A percentile compares a stretch with the other conserved stretches of the same genome.
Evolutionary conservation across 306 rosid genomes (phyloP).

Genomic region (Malus fusca): DNA sequence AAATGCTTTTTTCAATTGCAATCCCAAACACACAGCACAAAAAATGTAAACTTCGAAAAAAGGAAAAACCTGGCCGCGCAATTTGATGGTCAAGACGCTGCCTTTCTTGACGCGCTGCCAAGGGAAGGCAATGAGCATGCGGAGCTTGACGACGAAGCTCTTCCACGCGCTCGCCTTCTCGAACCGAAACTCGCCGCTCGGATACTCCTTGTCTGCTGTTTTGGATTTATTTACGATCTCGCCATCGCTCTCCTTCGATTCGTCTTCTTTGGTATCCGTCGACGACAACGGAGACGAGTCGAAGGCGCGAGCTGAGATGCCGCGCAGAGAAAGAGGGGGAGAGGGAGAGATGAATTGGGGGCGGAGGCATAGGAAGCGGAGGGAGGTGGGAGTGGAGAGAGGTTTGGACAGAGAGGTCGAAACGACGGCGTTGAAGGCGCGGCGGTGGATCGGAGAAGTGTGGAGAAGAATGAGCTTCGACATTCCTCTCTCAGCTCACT

Average conservation of each 20-base stretch:
- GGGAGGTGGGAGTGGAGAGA: neutral
- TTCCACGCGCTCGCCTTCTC: constrained; percentile 48
- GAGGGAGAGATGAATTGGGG: constrained; percentile 14
- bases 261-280: constrained; percentile 6
- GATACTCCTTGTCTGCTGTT: constrained; percentile 31
- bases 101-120: constrained; percentile 80
- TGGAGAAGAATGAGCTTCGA: constrained; percentile 51
- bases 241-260: neutral
- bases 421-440: constrained; percentile 4
- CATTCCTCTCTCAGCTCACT: constrained; percentile 23
- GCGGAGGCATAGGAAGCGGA: constrained; percentile 17
- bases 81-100: constrained; percentile 60
- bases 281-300: constrained; percentile 20
- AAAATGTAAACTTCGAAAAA: neutral
- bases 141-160: constrained; percentile 55
- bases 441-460: constrained; percentile 32
- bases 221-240: neutral
- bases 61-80: constrained; percentile 76
- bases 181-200: constrained; percentile 62
- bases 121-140: constrained; percentile 66
- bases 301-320: constrained; percentile 41
- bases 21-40: neutral
- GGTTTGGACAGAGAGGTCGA: constrained; percentile 7
- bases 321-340: constrained; percentile 8
- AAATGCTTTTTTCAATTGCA: neutral